Evolutionary conservation across 2,329 filamentous ascomycete genomes (phyloP).

Genomic region (Pyricularia sp.): DNA sequence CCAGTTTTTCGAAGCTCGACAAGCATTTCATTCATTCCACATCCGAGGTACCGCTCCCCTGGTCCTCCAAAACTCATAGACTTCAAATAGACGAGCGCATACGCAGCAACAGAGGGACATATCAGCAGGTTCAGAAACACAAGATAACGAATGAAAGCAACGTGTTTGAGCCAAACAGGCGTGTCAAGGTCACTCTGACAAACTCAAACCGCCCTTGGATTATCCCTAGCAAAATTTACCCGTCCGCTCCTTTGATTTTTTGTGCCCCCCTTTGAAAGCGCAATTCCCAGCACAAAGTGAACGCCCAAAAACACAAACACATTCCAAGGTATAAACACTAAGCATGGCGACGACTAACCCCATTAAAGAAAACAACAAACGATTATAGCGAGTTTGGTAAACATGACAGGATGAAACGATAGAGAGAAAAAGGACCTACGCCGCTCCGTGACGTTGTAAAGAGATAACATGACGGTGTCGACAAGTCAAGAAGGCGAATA

Average conservation of each 20-base stretch:
- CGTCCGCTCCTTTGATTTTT: background rate
- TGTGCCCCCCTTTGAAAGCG: background rate
- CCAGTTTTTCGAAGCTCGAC: too few relatives aligned
- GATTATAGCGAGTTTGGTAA: background rate
- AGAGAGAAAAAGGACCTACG: background rate
- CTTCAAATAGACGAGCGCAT: background rate
- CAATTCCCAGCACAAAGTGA: background rate
- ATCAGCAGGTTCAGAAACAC: background rate
- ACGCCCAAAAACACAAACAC: background rate
- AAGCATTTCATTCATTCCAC: too few relatives aligned
- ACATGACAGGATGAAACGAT: background rate
- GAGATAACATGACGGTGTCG: background rate
- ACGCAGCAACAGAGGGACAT: background rate
- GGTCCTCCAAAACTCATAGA: background rate
- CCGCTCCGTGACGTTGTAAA: background rate
- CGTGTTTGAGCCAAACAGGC: background rate
- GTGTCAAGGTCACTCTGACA: background rate
- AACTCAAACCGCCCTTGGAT: background rate
- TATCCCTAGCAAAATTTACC: background rate
- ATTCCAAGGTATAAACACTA: background rate
- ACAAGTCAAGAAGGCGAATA: background rate
- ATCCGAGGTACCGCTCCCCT: background rate
- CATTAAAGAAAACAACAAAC: background rate
- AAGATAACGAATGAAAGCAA: background rate
- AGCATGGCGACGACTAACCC: background rate